Evolutionary conservation across 208 protist genomes (phyloP).

Genomic region (Trypanosoma melophagium): DNA sequence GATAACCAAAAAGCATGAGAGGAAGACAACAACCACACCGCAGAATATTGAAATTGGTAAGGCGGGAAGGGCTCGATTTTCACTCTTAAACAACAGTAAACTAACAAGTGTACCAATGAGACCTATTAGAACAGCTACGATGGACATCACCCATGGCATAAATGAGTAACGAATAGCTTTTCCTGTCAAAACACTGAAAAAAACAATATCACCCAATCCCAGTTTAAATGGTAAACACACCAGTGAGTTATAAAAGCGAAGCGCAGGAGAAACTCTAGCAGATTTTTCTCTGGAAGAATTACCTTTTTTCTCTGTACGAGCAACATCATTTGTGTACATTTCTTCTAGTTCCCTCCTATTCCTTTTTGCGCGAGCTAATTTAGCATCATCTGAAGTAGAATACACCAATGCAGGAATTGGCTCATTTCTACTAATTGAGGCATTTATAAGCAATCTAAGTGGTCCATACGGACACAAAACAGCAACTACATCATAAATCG

Average conservation of each 20-base stretch:
- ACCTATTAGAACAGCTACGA: slow-evolving; percentile 53
- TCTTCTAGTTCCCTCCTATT: not conserved
- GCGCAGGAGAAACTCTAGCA: slow-evolving; percentile 3
- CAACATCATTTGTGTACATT: not conserved
- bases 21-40: slow-evolving; percentile 46
- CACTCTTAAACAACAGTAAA: slow-evolving; percentile 49
- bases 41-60: slow-evolving; percentile 83
- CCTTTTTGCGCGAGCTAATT: not conserved
- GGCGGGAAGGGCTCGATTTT: slow-evolving; percentile 64
- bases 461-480: slow-evolving; percentile 81
- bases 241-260: slow-evolving; percentile 9
- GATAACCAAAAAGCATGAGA: slow-evolving; percentile 24
- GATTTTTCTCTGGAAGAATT: not conserved
- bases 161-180: slow-evolving; percentile 44
- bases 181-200: slow-evolving; percentile 82
- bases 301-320: not conserved
- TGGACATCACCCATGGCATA: slow-evolving; percentile 63
- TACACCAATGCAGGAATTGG: slow-evolving; percentile 86
- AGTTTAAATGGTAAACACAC: slow-evolving; percentile 58
- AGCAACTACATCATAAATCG: slow-evolving; percentile 83
- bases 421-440: slow-evolving; percentile 57
- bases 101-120: slow-evolving; percentile 63
- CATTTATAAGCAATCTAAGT: slow-evolving; percentile 68
- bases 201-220: slow-evolving; percentile 88
- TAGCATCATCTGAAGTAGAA: slow-evolving; percentile 35